A percentile compares a stretch with the other conserved stretches of the same genome.
These are phyloP conservation scores for Calophaca sinica DNA, from an alignment of 306 rosid genomes.

Conservation along the genomic window DNA sequence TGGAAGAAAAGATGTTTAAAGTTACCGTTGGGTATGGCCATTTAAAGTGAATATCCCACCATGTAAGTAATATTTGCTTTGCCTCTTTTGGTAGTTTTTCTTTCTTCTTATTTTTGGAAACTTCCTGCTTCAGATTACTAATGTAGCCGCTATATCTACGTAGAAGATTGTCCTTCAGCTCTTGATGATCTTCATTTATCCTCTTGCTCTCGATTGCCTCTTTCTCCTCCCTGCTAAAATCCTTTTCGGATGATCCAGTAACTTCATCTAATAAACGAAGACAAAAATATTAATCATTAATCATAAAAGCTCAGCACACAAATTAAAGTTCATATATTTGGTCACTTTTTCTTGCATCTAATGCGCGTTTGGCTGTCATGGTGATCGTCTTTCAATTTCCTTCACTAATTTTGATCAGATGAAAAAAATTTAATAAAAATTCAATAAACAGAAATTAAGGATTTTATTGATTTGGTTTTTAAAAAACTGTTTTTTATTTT, in stretches of 20 bases:
- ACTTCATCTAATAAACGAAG: slow-evolving; percentile 49
- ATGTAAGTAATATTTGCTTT: slow-evolving; percentile 62
- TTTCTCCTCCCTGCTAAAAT: slow-evolving; percentile 50
- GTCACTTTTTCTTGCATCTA: no score
- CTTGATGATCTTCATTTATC: slow-evolving; percentile 47
- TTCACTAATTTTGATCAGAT: no score
- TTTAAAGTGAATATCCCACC: slow-evolving; percentile 81
- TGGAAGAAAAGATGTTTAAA: not conserved
- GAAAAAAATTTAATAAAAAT: no score
- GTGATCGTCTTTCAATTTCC: no score
- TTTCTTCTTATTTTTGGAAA: slow-evolving; percentile 70
- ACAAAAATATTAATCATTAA: not conserved
- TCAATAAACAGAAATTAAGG: no score
- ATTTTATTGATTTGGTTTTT: no score
- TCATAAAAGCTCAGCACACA: no score
- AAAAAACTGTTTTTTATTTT: no score
- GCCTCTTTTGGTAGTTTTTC: slow-evolving; percentile 81
- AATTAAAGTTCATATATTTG: no score
- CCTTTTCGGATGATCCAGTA: slow-evolving; percentile 57
- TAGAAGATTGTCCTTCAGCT: slow-evolving; percentile 71
- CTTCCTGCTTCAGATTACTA: slow-evolving; percentile 65
- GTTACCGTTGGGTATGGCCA: slow-evolving; percentile 93
- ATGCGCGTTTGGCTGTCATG: no score
- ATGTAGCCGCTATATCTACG: slow-evolving; percentile 71
- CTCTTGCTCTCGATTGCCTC: slow-evolving; percentile 47